A percentile compares a stretch with the other conserved stretches of the same genome.
phyloP scores from a whole-genome alignment of 345 rosid species.

The Salix viminalis region DNA sequence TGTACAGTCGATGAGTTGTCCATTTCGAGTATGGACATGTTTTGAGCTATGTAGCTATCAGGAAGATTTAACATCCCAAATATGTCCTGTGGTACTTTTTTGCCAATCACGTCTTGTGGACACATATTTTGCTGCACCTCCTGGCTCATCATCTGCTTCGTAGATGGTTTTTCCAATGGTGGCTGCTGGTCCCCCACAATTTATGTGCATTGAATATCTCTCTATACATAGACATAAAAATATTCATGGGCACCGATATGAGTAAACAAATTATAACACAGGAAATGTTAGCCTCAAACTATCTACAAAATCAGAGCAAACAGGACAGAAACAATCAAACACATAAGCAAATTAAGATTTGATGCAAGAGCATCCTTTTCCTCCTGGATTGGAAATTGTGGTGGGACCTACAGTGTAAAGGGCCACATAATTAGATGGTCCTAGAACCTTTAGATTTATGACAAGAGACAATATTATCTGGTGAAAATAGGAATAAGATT shows the following conservation, averaged over 20 bases:
- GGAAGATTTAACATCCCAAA: not conserved
- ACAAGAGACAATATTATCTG: too few species aligned
- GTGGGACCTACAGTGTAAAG: too few species aligned
- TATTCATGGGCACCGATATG: too few species aligned
- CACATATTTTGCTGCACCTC: slow-evolving; percentile 8
- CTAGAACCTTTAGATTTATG: too few species aligned
- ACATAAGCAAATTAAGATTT: not conserved
- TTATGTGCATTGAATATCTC: not conserved
- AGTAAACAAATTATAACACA: too few species aligned
- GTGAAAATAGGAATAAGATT: too few species aligned
- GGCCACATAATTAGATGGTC: too few species aligned
- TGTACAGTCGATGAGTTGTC: not conserved
- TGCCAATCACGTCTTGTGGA: not conserved
- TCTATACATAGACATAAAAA: not conserved
- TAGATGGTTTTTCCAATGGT: not conserved
- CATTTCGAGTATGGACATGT: not conserved
- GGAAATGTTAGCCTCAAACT: too few species aligned
- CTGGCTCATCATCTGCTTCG: not conserved
- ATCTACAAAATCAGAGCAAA: too few species aligned
- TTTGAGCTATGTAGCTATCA: not conserved
- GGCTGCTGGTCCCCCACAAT: slow-evolving; percentile 7
- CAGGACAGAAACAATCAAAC: not conserved
- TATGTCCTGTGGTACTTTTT: slow-evolving; percentile 10
- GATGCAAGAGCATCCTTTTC: not conserved
- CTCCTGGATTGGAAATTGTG: too few species aligned